Evolutionary conservation across 2,329 filamentous ascomycete genomes (phyloP), one percentile per base, ranked within the genome.

Genomic region (Neofusicoccum parvum): DNA sequence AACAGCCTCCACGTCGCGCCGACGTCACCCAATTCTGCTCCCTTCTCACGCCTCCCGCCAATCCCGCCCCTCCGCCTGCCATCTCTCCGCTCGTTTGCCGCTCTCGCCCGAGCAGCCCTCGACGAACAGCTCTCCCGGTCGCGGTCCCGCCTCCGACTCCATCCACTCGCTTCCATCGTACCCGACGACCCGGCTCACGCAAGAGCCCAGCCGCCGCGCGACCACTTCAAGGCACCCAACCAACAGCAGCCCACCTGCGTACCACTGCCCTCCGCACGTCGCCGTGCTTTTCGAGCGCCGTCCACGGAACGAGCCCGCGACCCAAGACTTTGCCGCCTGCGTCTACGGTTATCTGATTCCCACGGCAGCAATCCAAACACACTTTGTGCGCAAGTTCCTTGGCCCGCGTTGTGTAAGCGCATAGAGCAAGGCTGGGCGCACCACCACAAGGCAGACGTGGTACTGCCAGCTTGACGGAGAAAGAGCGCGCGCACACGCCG

Each of bases 111-210:
- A n/a, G 11, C 14, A 15, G 41, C 41, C 15, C 15, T 45, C 41
- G 11, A 17, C 12, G 15, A 45, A 39, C 37, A 39, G 37, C 37
- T 39, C 27, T 32, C 27, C 27, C n/a, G n/a, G n/a, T n/a, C 23
- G 48, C 48, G 23, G 12, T 51, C 15, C 48, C 48, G 23, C 27
- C 27, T 53, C 50, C 50, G 34, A 36, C 10, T 2, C 49, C 32
- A 53, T 53, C 50, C 50, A 53, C 50, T 53, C 50, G 34, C 50
- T 53, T 37, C 50, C 50, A 53, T 37, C 50, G 34, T 32, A 53
- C 50, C 50, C 50, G 50, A 23, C 50, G 50, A 53, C 50, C 50
- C 34, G 50, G 50, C 50, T 39, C 32, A 11, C 17, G 3, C 20
- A 45, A 45, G 39, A 27, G 36, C 27, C 14, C 12, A 23, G 36